phyloP scores from a whole-genome alignment of 768 basidiomycete genomes.

The Mycena crocata region DNA sequence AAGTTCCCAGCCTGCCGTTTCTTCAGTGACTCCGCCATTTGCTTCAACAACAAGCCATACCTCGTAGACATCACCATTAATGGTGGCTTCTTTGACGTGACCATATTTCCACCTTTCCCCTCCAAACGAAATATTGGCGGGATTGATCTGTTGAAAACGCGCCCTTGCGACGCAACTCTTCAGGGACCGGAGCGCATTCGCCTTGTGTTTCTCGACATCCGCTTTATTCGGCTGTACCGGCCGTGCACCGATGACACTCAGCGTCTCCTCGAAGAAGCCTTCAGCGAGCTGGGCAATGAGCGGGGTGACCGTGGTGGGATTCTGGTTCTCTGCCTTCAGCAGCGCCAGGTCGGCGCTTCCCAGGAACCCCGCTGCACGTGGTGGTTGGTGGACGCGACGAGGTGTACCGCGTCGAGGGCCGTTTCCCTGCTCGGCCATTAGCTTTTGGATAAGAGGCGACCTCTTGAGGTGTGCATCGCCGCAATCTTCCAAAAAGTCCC shows the following conservation, averaged over 20 bases:
- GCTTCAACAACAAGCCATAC: constrained; percentile 41
- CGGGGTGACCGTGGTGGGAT: constrained; percentile 72
- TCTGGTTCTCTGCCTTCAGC: constrained; percentile 64
- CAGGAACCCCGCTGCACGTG: constrained; percentile 35
- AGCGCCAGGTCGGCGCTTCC: constrained; percentile 69
- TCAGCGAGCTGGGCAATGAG: constrained; percentile 63
- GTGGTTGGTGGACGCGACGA: constrained; percentile 13
- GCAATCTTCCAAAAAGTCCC: constrained; percentile 14
- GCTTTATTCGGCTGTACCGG: constrained; percentile 45
- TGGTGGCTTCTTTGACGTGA: constrained; percentile 51
- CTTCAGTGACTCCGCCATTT: not conserved
- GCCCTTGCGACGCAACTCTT: constrained; percentile 35
- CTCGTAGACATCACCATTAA: constrained; percentile 58
- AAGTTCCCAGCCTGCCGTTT: constrained; percentile 71
- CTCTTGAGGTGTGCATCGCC: not conserved
- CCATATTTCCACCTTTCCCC: constrained; percentile 28
- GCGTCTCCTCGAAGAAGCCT: constrained; percentile 64
- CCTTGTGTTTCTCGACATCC: constrained; percentile 40
- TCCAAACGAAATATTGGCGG: constrained; percentile 40
- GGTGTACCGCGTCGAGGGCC: constrained; percentile 5
- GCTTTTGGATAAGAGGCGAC: constrained; percentile 18
- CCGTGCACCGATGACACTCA: constrained; percentile 64
- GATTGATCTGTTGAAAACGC: constrained; percentile 35
- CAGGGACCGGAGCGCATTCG: constrained; percentile 41
- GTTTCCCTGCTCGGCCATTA: not conserved